Percentiles rank a stretch among this genome's conserved stretches.
Evolutionary conservation across 345 rosid species (phyloP).

Genomic region (Pseudoturritis turrita): DNA sequence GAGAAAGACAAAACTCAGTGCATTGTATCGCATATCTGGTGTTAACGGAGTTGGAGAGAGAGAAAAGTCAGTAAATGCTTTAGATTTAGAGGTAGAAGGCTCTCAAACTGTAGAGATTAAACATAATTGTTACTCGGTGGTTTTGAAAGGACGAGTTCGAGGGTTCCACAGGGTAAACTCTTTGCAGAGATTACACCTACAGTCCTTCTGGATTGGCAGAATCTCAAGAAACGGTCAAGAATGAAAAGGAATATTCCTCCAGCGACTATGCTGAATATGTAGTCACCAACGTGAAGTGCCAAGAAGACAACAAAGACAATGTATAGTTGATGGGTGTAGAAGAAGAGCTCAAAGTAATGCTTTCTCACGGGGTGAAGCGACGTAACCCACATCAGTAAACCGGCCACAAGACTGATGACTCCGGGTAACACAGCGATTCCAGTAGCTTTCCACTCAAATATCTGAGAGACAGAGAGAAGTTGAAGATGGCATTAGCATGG

Average conservation of each 20-base stretch:
- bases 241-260: constrained; percentile 78
- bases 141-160: constrained; percentile 67
- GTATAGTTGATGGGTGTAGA: constrained; percentile 91
- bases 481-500: not conserved
- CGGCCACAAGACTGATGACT: constrained; percentile 73
- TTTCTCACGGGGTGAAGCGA: constrained; percentile 64
- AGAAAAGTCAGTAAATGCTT: not conserved
- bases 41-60: not conserved
- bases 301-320: constrained; percentile 68
- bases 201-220: constrained; percentile 74
- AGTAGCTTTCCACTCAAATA: constrained; percentile 49
- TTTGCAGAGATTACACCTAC: constrained; percentile 69
- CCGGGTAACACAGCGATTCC: constrained; percentile 69
- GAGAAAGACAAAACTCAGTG: constrained; percentile 81
- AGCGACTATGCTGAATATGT: constrained; percentile 60
- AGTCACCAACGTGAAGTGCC: constrained; percentile 83
- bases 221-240: constrained; percentile 86
- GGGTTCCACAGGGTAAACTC: constrained; percentile 76
- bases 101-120: not conserved
- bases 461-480: constrained; percentile 34
- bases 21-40: constrained; percentile 68
- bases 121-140: constrained; percentile 52
- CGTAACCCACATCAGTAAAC: constrained; percentile 87
- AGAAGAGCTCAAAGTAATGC: constrained; percentile 76
- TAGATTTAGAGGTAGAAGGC: not conserved